Evolutionary conservation across 257 asterid species (phyloP).

Genomic region (Linderniella brevidens): DNA sequence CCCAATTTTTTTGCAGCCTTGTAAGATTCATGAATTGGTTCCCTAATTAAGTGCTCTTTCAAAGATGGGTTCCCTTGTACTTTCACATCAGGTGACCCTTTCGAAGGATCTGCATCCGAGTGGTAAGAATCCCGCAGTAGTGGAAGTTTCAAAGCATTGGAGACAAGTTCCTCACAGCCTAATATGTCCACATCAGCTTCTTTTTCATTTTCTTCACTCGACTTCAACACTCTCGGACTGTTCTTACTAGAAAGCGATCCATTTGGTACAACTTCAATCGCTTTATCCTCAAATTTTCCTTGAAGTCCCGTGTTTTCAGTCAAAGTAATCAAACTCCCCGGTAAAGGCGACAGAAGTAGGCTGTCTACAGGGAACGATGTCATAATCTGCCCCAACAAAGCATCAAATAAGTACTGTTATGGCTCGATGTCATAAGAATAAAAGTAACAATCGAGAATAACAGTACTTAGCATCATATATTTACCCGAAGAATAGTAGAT

Average conservation of each 20-base stretch:
- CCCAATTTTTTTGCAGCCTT: constrained; percentile 33
- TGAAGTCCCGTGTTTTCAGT: constrained; percentile 9
- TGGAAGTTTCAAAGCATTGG: constrained; percentile 68
- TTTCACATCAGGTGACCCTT: no score
- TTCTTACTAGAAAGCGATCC: constrained; percentile 35
- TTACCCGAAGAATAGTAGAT: constrained; percentile 80
- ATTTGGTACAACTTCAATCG: constrained; percentile 14
- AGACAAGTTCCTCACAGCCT: constrained; percentile 64
- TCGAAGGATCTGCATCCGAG: constrained; percentile 9
- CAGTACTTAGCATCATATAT: no score
- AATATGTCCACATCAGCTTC: constrained; percentile 31
- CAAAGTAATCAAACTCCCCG: constrained; percentile 38
- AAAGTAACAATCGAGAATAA: no score
- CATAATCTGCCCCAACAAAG: constrained; percentile 51
- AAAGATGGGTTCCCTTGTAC: not conserved
- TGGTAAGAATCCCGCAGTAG: constrained; percentile 37
- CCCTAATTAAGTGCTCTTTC: constrained; percentile 31
- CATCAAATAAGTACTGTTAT: constrained; percentile 6
- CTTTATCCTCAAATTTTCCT: constrained; percentile 1
- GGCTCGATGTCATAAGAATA: no score
- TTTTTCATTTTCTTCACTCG: constrained; percentile 31
- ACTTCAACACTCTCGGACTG: constrained; percentile 26
- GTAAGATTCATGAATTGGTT: constrained; percentile 18
- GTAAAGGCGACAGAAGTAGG: constrained; percentile 60
- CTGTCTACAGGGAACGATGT: constrained; percentile 44